A percentile compares a stretch with the other conserved stretches of the same genome.
These are phyloP conservation scores for Globisporangium heterothallicum DNA, from an alignment of 352 stramenopile genomes.

Conservation along the genomic window DNA sequence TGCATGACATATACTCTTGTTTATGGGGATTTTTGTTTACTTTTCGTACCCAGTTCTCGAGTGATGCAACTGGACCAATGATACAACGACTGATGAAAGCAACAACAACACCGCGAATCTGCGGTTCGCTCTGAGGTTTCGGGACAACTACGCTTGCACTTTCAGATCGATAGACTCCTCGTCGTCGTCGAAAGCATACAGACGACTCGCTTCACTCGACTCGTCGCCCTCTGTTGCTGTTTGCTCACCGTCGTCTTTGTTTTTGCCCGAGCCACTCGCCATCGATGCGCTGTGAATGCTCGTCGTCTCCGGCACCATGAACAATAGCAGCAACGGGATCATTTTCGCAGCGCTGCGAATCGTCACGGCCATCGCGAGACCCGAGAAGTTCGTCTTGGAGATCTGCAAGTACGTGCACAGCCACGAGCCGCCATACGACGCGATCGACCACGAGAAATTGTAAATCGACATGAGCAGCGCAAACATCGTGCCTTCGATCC, in stretches of 20 bases:
- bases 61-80: too few relatives aligned
- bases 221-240: conserved; percentile 2
- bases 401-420: conserved; percentile 73
- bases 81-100: too few relatives aligned
- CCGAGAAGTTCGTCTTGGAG: conserved; percentile 68
- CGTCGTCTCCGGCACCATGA: conserved; percentile 67
- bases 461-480: conserved; percentile 87
- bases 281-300: conserved; percentile 55
- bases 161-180: background rate
- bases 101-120: too few relatives aligned
- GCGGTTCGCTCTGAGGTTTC: too few relatives aligned
- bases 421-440: conserved; percentile 72
- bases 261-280: conserved; percentile 7
- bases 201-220: background rate
- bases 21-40: too few relatives aligned
- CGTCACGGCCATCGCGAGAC: conserved; percentile 46
- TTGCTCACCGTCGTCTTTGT: background rate
- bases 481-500: conserved; percentile 96
- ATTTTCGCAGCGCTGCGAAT: conserved; percentile 61
- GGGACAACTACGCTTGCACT: background rate
- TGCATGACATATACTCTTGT: too few relatives aligned
- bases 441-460: conserved; percentile 79
- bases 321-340: conserved; percentile 61
- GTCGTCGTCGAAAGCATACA: too few relatives aligned
- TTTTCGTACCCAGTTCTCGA: too few relatives aligned